Evolutionary conservation across 2,329 filamentous ascomycete genomes (phyloP).

Genomic region (Neopestalotiopsis sp.): DNA sequence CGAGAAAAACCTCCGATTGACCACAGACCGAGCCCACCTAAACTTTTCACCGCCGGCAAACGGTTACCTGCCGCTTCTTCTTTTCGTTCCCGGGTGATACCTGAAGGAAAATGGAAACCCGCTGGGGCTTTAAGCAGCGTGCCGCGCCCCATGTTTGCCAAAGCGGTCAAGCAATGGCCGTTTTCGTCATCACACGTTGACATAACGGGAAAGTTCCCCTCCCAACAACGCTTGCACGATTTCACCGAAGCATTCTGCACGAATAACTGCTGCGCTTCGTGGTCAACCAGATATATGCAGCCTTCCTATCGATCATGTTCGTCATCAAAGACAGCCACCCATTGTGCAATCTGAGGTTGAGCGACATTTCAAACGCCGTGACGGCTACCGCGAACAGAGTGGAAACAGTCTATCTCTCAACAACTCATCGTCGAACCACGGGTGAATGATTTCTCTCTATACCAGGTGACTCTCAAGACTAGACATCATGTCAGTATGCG

Average conservation of each 20-base stretch:
- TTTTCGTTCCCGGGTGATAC: slow-evolving; percentile 14
- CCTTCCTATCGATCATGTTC: not conserved
- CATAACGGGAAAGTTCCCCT: not conserved
- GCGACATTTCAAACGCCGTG: not conserved
- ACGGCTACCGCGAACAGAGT: not conserved
- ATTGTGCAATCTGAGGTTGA: not conserved
- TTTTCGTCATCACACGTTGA: slow-evolving; percentile 14
- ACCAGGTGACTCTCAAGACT: not conserved
- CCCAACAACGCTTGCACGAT: slow-evolving; percentile 3
- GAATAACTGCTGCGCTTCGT: no score
- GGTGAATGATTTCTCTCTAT: no score
- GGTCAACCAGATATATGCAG: slow-evolving; percentile 9
- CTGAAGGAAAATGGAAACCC: not conserved
- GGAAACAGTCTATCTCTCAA: not conserved
- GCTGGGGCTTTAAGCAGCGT: not conserved
- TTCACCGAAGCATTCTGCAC: slow-evolving; percentile 5
- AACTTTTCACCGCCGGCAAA: slow-evolving; percentile 5
- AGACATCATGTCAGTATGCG: not conserved
- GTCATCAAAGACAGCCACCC: not conserved
- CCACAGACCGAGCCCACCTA: slow-evolving; percentile 9
- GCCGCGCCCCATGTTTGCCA: slow-evolving; percentile 15
- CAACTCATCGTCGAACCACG: no score
- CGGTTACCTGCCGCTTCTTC: slow-evolving; percentile 13
- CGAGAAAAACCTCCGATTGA: slow-evolving; percentile 17
- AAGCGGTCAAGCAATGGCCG: slow-evolving; percentile 18